Conservation (phyloP, 306 rosid species). For the Quercus rubra region DNA sequence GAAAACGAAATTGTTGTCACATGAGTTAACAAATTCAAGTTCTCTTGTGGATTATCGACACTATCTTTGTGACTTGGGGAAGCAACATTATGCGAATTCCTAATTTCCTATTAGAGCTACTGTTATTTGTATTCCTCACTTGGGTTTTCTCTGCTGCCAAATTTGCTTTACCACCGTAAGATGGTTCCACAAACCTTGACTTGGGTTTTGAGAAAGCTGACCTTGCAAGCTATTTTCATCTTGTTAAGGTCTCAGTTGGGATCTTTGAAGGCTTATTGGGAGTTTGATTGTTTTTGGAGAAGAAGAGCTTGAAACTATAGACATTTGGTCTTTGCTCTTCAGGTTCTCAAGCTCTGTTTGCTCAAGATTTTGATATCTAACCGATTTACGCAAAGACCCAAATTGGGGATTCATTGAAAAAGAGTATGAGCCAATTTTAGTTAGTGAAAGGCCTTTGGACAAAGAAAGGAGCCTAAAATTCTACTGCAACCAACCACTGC, state of each 20-base stretch:
- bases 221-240: conserved; percentile 30
- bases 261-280: conserved; percentile 34
- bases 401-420: conserved; percentile 15
- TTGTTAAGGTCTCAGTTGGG: conserved; percentile 19
- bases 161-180: conserved; percentile 19
- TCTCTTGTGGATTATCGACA: conserved; percentile 24
- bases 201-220: conserved; percentile 59
- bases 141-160: conserved; percentile 25
- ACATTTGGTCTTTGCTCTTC: conserved; percentile 6
- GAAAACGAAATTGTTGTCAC: too few species aligned
- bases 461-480: too few species aligned
- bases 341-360: conserved; percentile 27
- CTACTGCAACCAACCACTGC: too few species aligned
- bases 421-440: conserved; percentile 17
- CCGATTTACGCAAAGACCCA: conserved; percentile 26
- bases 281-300: conserved; percentile 20
- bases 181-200: conserved; percentile 61
- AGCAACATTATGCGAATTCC: conserved; percentile 25
- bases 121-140: neutral
- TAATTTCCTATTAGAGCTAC: conserved; percentile 11
- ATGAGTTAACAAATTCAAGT: neutral
- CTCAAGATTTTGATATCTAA: conserved; percentile 23
- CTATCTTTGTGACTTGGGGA: conserved; percentile 29
- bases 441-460: neutral
- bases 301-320: conserved; percentile 17